Percentiles rank a stretch among this genome's conserved stretches.
Evolutionary conservation across 495 filamentous ascomycete genomes (phyloP).

Genomic region (Podospora bellae-mahoneyi): DNA sequence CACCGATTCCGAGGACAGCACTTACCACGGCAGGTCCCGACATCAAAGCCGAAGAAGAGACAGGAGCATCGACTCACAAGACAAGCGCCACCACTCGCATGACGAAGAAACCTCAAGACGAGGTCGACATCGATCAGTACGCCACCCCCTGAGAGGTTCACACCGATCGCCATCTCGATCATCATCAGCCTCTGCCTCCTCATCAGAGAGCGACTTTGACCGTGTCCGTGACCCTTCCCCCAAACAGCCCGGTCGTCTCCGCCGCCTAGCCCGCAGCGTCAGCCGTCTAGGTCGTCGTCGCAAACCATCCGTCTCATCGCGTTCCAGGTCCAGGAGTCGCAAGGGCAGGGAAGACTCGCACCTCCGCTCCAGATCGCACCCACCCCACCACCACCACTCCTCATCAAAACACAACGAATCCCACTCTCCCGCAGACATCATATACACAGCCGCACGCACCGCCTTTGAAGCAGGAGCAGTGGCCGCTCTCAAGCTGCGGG

Average conservation of each 20-base stretch:
- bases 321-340: not conserved
- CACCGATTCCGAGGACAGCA: not conserved
- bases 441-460: slow-evolving; percentile 19
- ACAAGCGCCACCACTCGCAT: not conserved
- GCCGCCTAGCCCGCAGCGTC: not conserved
- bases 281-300: not conserved
- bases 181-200: slow-evolving; percentile 6
- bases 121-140: not conserved
- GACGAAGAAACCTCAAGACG: not conserved
- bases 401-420: slow-evolving; percentile 1
- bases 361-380: slow-evolving; percentile 9
- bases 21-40: not conserved
- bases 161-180: slow-evolving; percentile 1
- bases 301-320: not conserved
- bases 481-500: slow-evolving; percentile 28
- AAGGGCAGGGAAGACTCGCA: not conserved
- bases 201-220: not conserved
- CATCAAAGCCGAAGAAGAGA: not conserved
- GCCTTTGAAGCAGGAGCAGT: slow-evolving; percentile 32
- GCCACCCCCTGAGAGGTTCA: slow-evolving; percentile 7
- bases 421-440: slow-evolving; percentile 12
- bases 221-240: slow-evolving; percentile 1
- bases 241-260: not conserved
- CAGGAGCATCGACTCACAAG: slow-evolving; percentile 5
- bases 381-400: not conserved